Conservation (phyloP, 2,329 filamentous ascomycete genomes). For the Berkeleyomyces basicola region DNA sequence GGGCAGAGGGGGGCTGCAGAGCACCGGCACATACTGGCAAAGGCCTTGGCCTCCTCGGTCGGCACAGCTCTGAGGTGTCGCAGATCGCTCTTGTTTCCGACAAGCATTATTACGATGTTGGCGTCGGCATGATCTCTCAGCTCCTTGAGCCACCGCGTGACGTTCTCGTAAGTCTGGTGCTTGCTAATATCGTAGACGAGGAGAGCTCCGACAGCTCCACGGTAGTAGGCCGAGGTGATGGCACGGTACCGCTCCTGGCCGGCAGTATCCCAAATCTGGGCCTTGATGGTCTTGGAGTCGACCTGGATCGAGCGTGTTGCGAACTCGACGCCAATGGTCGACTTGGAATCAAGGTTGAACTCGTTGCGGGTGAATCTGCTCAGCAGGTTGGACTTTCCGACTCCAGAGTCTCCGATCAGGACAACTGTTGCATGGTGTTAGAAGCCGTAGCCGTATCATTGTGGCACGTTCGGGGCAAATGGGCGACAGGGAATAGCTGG, state of each 20-base stretch:
- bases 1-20: not conserved
- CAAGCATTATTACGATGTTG: constrained; percentile 99
- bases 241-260: constrained; percentile 98
- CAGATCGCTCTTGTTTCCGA: constrained; percentile 99
- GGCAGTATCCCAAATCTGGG: constrained; percentile 99
- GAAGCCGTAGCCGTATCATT: constrained; percentile 12
- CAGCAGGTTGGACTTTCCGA: constrained; percentile 99
- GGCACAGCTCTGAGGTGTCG: constrained; percentile 91
- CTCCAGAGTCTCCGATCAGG: constrained; percentile 96
- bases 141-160: constrained; percentile 98
- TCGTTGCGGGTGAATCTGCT: constrained; percentile 99
- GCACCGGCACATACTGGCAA: constrained; percentile 55
- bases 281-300: constrained; percentile 99
- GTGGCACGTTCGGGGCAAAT: constrained; percentile 7
- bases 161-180: constrained; percentile 98
- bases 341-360: constrained; percentile 99
- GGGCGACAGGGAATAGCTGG: constrained; percentile 9
- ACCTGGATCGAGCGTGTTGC: constrained; percentile 97
- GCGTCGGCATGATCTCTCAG: constrained; percentile 93
- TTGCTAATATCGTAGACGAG: constrained; percentile 99
- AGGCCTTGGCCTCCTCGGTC: constrained; percentile 93
- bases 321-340: constrained; percentile 98
- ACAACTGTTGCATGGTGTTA: constrained; percentile 48
- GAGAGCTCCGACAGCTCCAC: constrained; percentile 88
- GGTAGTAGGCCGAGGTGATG: constrained; percentile 98